Evolutionary conservation across 2,329 filamentous ascomycete genomes (phyloP).

Genomic region (Fulvia fulva): DNA sequence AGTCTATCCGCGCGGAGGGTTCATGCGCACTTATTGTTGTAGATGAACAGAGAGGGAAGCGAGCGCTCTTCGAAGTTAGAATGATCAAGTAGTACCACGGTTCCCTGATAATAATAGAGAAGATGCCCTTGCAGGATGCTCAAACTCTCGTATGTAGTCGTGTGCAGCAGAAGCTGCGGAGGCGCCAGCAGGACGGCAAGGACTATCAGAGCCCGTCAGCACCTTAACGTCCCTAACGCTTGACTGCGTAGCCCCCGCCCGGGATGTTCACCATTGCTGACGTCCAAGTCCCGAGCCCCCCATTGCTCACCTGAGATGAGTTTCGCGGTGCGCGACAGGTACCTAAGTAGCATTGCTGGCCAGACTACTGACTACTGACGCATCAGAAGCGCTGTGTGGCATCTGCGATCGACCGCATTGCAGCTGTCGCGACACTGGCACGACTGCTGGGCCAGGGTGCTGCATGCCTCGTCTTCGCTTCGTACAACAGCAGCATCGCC

Average conservation of each 20-base stretch:
- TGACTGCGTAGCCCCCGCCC: not conserved
- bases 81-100: not conserved
- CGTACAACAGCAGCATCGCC: not conserved
- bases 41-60: not conserved
- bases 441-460: too few relatives aligned
- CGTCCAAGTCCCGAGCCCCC: not conserved
- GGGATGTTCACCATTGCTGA: not conserved
- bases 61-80: not conserved
- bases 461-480: not conserved
- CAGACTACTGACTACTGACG: not conserved
- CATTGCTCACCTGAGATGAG: not conserved
- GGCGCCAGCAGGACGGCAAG: not conserved
- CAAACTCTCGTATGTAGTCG: not conserved
- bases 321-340: not conserved
- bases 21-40: not conserved
- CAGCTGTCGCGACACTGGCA: not conserved
- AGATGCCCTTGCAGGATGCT: not conserved
- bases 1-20: not conserved
- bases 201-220: not conserved
- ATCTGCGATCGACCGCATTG: not conserved
- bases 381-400: not conserved
- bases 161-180: not conserved
- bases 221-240: not conserved
- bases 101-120: constrained; percentile 4
- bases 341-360: not conserved